Evolutionary conservation across 1,284 basidiomycete species (phyloP).

Genomic region (Taiwanofungus camphoratus): DNA sequence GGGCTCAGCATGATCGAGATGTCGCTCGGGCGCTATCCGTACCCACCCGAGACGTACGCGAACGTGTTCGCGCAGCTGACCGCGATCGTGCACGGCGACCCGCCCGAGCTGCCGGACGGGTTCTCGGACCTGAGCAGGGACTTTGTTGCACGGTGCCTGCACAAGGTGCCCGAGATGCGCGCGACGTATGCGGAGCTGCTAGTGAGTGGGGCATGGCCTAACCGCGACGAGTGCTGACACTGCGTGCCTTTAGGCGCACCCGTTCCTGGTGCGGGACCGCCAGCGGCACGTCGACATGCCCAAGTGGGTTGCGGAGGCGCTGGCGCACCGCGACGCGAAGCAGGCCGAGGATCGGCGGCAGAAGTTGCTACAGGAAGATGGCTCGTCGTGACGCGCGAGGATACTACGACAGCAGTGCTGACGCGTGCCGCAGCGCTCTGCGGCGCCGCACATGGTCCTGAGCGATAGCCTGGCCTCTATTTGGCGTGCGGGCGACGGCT

Average conservation of each 20-base stretch:
- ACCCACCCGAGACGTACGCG: constrained; percentile 96
- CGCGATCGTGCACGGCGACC: constrained; percentile 92
- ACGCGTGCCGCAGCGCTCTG: too few relatives aligned
- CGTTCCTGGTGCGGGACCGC: constrained; percentile 56
- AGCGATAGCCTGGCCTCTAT: too few relatives aligned
- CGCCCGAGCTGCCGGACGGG: constrained; percentile 73
- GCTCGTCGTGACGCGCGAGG: too few relatives aligned
- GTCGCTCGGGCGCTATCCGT: constrained; percentile 89
- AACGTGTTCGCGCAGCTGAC: constrained; percentile 97
- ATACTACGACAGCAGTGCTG: too few relatives aligned
- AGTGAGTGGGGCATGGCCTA: constrained; percentile 37
- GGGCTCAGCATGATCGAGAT: constrained; percentile 94
- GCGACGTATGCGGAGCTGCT: constrained; percentile 85
- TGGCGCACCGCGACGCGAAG: constrained; percentile 34
- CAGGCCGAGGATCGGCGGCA: constrained; percentile 18
- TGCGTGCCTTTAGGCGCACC: constrained; percentile 46
- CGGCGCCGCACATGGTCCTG: too few relatives aligned
- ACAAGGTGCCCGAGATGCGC: constrained; percentile 72
- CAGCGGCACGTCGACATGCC: constrained; percentile 73
- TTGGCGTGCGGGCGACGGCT: too few relatives aligned
- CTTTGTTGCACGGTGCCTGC: constrained; percentile 60
- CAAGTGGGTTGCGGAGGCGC: constrained; percentile 69
- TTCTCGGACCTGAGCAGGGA: constrained; percentile 50
- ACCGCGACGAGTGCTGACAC: not conserved
- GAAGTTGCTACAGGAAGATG: constrained; percentile 9